These are phyloP conservation scores for Sugiyamaella smithiae DNA, from an alignment of 805 yeast species.

Conservation along the genomic window DNA sequence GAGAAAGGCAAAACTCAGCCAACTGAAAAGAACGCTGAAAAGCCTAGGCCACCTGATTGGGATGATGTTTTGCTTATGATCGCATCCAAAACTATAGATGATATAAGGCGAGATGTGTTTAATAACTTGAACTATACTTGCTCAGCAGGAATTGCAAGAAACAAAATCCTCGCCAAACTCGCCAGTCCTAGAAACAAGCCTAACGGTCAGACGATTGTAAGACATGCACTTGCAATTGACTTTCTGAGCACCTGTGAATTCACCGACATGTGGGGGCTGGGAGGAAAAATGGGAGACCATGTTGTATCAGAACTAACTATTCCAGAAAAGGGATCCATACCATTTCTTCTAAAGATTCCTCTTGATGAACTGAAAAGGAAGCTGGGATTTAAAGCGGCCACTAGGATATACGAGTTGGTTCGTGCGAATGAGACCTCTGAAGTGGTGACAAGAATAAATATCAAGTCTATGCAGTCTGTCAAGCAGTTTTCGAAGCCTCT, in stretches of 20 bases:
- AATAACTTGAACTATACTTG: constrained; percentile 72
- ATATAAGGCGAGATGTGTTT: constrained; percentile 53
- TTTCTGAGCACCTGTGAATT: constrained; percentile 64
- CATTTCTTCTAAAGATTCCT: constrained; percentile 49
- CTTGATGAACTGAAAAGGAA: constrained; percentile 33
- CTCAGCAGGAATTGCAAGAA: constrained; percentile 81
- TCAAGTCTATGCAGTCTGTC: constrained; percentile 85
- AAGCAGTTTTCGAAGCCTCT: constrained; percentile 71
- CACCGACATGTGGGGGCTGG: constrained; percentile 82
- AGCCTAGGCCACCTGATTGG: constrained; percentile 44
- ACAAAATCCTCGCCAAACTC: constrained; percentile 76
- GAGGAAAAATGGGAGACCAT: constrained; percentile 79
- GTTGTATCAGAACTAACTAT: constrained; percentile 49
- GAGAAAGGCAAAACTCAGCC: neutral
- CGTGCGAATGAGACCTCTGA: constrained; percentile 61
- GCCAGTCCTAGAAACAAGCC: constrained; percentile 88
- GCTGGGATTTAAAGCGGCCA: constrained; percentile 48
- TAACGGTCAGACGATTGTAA: constrained; percentile 73
- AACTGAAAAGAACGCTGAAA: neutral
- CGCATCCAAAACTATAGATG: constrained; percentile 59
- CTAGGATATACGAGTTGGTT: constrained; percentile 55
- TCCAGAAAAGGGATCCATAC: constrained; percentile 49
- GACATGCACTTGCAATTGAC: constrained; percentile 43
- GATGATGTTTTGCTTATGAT: constrained; percentile 70
- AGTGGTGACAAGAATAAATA: constrained; percentile 54